phyloP scores from a whole-genome alignment of 495 filamentous ascomycete species.

The Achaetomiella virescens region DNA sequence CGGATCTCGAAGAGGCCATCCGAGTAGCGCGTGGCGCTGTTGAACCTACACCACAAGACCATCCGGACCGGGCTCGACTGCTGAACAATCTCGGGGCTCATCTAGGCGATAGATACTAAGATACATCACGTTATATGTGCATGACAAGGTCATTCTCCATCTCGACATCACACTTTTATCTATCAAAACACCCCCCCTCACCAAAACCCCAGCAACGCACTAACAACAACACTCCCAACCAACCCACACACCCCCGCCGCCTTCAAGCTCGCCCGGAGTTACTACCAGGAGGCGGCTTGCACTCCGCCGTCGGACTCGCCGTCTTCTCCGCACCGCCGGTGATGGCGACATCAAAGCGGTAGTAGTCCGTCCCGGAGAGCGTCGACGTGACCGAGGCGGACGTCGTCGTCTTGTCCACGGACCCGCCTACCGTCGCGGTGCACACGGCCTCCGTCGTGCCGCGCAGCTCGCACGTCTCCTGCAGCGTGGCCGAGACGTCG shows the following conservation, averaged over 20 bases:
- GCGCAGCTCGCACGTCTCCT: neutral
- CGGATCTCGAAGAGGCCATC: too few relatives aligned
- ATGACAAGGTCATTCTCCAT: too few relatives aligned
- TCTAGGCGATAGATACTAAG: too few relatives aligned
- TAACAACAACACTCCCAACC: too few relatives aligned
- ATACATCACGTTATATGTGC: too few relatives aligned
- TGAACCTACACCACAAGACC: too few relatives aligned
- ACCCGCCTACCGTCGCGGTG: neutral
- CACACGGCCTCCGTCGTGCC: neutral
- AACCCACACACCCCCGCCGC: neutral
- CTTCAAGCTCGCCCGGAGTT: neutral
- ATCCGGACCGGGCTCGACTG: too few relatives aligned
- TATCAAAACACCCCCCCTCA: too few relatives aligned
- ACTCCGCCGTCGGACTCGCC: neutral
- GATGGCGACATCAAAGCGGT: neutral
- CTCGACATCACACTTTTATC: too few relatives aligned
- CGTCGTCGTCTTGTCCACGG: neutral
- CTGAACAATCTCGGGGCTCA: too few relatives aligned
- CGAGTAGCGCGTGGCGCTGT: too few relatives aligned
- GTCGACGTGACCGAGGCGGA: neutral
- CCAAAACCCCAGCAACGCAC: too few relatives aligned
- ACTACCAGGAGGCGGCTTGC: neutral
- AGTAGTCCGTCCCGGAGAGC: neutral
- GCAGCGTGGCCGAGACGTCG: neutral
- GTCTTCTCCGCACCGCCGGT: slow-evolving; percentile 9